Evolutionary conservation across 768 basidiomycete species (phyloP).

Genomic region (Steccherinum ochraceum): DNA sequence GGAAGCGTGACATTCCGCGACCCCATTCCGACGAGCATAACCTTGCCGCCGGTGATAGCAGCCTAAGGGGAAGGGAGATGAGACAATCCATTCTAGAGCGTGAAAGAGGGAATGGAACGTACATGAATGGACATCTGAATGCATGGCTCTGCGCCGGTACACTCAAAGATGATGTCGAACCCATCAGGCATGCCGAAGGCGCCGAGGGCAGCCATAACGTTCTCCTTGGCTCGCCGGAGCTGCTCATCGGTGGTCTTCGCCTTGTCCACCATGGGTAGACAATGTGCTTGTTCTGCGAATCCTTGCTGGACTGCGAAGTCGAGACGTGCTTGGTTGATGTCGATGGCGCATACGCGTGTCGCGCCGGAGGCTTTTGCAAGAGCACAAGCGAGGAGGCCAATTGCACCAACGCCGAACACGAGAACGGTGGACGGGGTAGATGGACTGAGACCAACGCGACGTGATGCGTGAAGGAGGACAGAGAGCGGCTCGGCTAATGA

Average conservation of each 20-base stretch:
- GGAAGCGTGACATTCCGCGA: constrained; percentile 76
- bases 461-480: constrained; percentile 66
- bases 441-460: constrained; percentile 34
- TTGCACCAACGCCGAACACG: constrained; percentile 89
- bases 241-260: constrained; percentile 51
- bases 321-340: constrained; percentile 80
- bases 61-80: constrained; percentile 38
- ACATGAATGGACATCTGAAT: constrained; percentile 90
- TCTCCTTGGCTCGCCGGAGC: constrained; percentile 56
- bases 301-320: constrained; percentile 71
- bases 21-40: constrained; percentile 96
- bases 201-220: constrained; percentile 41
- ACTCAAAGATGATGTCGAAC: constrained; percentile 92
- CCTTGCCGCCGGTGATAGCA: constrained; percentile 79
- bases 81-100: too few species aligned
- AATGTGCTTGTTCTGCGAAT: constrained; percentile 70
- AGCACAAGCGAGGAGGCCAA: constrained; percentile 85
- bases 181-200: constrained; percentile 63
- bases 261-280: constrained; percentile 46
- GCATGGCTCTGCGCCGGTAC: constrained; percentile 88
- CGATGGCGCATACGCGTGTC: constrained; percentile 65
- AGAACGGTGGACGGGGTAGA: constrained; percentile 52
- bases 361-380: constrained; percentile 72
- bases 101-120: constrained; percentile 32
- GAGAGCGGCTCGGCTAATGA: constrained; percentile 93